Percentiles rank a stretch among this genome's conserved stretches.
phyloP scores from a whole-genome alignment of 202 grass and related monocot species.

The Carex sylvatica region DNA sequence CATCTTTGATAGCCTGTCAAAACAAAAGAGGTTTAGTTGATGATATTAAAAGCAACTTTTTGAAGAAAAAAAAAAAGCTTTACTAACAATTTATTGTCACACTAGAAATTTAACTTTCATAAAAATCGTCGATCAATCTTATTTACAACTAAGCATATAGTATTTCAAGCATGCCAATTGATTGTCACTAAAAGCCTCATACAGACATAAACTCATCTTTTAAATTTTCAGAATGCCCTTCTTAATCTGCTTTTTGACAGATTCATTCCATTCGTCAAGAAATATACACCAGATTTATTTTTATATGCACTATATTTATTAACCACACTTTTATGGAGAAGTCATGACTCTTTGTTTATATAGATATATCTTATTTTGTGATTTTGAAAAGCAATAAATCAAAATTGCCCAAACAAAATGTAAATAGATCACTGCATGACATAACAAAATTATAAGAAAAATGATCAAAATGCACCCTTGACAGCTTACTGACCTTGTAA shows the following conservation, averaged over 20 bases:
- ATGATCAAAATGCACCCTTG: background rate
- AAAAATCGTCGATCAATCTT: background rate
- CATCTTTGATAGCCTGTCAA: constrained; percentile 38
- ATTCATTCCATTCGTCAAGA: background rate
- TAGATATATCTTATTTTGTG: background rate
- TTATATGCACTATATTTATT: background rate
- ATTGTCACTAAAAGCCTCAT: background rate
- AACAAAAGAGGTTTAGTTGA: background rate
- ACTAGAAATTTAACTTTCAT: background rate
- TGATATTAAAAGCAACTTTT: background rate
- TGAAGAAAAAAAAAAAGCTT: background rate
- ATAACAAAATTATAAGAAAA: background rate
- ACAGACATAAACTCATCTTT: background rate
- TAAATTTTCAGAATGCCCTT: background rate
- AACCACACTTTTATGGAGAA: background rate
- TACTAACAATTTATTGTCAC: background rate
- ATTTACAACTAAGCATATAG: background rate
- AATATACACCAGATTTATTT: background rate
- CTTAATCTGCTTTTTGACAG: background rate
- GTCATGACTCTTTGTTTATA: background rate
- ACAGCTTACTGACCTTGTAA: constrained; percentile 22
- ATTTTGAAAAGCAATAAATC: background rate
- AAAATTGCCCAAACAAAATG: background rate
- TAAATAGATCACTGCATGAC: background rate
- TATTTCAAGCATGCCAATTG: background rate